These are phyloP conservation scores for Thalassiosira hispida DNA, from an alignment of 352 stramenopile genomes.

Conservation along the genomic window DNA sequence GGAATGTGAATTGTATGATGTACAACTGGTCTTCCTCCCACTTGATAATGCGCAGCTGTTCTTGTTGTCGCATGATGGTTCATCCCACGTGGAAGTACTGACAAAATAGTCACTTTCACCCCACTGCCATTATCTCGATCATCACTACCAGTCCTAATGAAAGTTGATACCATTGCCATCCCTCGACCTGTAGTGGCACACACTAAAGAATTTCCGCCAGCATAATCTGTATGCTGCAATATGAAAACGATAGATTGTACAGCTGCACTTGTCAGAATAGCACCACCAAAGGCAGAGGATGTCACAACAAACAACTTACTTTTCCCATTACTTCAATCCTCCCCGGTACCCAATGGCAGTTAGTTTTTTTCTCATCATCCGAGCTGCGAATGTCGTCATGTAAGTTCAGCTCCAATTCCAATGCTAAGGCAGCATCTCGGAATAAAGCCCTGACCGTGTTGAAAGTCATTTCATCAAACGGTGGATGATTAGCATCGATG, in stretches of 20 bases:
- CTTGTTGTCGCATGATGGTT: slow-evolving; percentile 10
- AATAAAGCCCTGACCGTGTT: slow-evolving; percentile 20
- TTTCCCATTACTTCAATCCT: slow-evolving; percentile 47
- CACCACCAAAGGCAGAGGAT: too few relatives aligned
- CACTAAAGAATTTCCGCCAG: slow-evolving; percentile 36
- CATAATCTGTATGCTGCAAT: slow-evolving; percentile 48
- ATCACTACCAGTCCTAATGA: slow-evolving; percentile 4
- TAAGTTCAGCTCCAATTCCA: slow-evolving; percentile 13
- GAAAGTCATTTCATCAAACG: not conserved
- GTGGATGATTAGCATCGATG: not conserved
- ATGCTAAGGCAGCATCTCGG: slow-evolving; percentile 12
- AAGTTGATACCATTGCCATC: slow-evolving; percentile 33
- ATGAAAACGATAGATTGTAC: too few relatives aligned
- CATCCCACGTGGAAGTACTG: slow-evolving; percentile 28
- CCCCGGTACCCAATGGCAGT: slow-evolving; percentile 31
- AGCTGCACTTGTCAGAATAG: too few relatives aligned
- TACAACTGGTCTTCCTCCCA: slow-evolving; percentile 29
- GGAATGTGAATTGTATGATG: slow-evolving; percentile 29
- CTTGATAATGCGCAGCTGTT: slow-evolving; percentile 11
- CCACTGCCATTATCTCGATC: not conserved
- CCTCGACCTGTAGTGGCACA: slow-evolving; percentile 21
- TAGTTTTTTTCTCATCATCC: not conserved
- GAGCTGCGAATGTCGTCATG: not conserved
- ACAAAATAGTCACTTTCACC: slow-evolving; percentile 29
- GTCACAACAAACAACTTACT: too few relatives aligned